Evolutionary conservation across 495 filamentous ascomycete genomes (phyloP), one percentile per base, ranked within the genome.

Genomic region (Hapsidospora chrysogenum): DNA sequence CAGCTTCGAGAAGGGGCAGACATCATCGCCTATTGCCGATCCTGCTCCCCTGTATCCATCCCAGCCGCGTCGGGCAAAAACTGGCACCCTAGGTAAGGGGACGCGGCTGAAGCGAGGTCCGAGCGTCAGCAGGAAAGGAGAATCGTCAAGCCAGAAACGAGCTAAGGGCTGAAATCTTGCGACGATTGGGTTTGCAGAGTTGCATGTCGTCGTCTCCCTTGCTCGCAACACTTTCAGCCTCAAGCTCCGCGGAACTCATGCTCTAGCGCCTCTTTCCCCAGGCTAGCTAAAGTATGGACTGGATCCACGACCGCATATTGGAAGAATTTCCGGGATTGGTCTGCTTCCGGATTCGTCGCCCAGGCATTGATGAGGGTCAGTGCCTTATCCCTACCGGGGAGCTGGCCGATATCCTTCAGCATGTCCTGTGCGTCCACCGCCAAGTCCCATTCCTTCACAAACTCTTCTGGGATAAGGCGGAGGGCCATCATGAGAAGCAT

Each of bases 191-290:
- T n/a, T n/a, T n/a, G n/a, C n/a, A n/a, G n/a, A n/a, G n/a, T n/a
- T n/a, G n/a, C n/a, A n/a, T n/a, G n/a, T n/a, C n/a, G n/a, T n/a
- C n/a, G n/a, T n/a, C n/a, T n/a, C n/a, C n/a, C n/a, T n/a, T n/a
- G n/a, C n/a, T n/a, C n/a, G n/a, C n/a, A n/a, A n/a, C n/a, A n/a
- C n/a, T n/a, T n/a, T n/a, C n/a, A n/a, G n/a, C n/a, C n/a, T n/a
- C n/a, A 26, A 26, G 23, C 23, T 26, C 23, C 23, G 23, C 23
- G 37, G n/a, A n/a, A n/a, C n/a, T 56, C 51, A 4, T 33, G 38
- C 17, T 58, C 47, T 43, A 64, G 43, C 9, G 54, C 41, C 17
- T 54, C 47, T 4, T 51, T 26, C 1, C 57, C 56, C 26, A 64
- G 46, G 0, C 40, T 46, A 6, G 61, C 48, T 22, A 64, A 40